phyloP scores from a whole-genome alignment of 192 early-diverging fungal genomes.

The Mortierella alpina region DNA sequence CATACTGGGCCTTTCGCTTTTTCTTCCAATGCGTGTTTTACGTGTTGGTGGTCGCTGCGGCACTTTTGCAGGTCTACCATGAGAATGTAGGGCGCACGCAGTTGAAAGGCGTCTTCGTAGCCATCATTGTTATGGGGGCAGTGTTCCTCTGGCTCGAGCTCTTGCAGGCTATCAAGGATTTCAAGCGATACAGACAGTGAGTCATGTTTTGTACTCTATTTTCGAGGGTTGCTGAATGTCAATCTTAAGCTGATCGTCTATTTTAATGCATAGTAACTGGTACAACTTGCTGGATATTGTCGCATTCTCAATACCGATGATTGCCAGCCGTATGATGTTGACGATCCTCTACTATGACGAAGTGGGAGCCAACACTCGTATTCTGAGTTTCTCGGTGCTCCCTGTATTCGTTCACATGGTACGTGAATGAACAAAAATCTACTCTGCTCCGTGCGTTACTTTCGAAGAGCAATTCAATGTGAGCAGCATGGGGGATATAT shows the following conservation, averaged over 20 bases:
- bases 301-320: constrained; percentile 16
- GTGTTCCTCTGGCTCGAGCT: constrained; percentile 40
- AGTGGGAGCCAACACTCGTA: not conserved
- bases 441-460: not conserved
- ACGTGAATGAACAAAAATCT: not conserved
- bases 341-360: not conserved
- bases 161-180: not conserved
- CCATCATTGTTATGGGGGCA: constrained; percentile 12
- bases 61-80: constrained; percentile 20
- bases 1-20: constrained; percentile 33
- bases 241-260: not conserved
- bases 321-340: constrained; percentile 3
- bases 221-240: not conserved
- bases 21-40: constrained; percentile 20
- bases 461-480: no score
- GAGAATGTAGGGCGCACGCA: not conserved
- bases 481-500: not conserved
- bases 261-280: not conserved
- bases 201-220: not conserved
- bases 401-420: constrained; percentile 23
- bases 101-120: constrained; percentile 14
- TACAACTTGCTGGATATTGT: constrained; percentile 15
- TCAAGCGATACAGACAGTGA: constrained; percentile 6
- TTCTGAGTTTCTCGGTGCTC: constrained; percentile 19
- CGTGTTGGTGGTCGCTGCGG: constrained; percentile 1